Percentiles rank a stretch among this genome's conserved stretches.
These are phyloP conservation scores for Cytospora schulzeri DNA, from an alignment of 2,329 filamentous ascomycete species.

Conservation along the genomic window DNA sequence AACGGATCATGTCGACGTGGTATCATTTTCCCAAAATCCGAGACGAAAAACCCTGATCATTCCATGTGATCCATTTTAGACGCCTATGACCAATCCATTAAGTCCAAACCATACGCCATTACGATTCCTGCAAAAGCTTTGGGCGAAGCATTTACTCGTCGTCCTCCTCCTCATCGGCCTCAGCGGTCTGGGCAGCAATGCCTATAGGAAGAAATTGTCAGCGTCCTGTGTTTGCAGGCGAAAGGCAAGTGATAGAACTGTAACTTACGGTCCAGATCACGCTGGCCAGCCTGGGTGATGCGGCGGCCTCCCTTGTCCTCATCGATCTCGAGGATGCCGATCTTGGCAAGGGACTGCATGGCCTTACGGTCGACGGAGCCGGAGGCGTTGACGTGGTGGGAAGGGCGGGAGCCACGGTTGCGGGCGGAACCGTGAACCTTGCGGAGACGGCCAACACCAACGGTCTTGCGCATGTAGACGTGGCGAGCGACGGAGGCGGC, in stretches of 20 bases:
- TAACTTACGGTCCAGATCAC: constrained; percentile 86
- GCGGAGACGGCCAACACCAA: constrained; percentile 96
- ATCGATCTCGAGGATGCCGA: constrained; percentile 94
- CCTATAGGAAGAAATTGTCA: constrained; percentile 39
- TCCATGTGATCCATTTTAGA: constrained; percentile 28
- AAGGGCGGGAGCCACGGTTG: constrained; percentile 92
- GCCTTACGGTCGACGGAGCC: constrained; percentile 97
- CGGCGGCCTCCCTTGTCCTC: constrained; percentile 98
- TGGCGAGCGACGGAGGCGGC: constrained; percentile 94
- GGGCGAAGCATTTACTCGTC: constrained; percentile 59
- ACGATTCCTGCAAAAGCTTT: constrained; percentile 11
- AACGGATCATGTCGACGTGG: constrained; percentile 26
- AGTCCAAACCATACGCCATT: constrained; percentile 16
- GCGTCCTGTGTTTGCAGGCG: neutral
- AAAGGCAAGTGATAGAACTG: neutral
- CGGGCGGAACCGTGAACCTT: constrained; percentile 95
- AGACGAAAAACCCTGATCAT: constrained; percentile 25
- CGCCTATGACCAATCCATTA: constrained; percentile 27
- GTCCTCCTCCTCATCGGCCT: constrained; percentile 70
- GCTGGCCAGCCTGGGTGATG: constrained; percentile 97
- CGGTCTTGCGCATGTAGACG: constrained; percentile 99
- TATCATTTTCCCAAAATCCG: constrained; percentile 29
- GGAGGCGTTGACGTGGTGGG: constrained; percentile 92
- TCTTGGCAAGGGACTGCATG: constrained; percentile 98
- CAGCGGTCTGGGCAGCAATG: constrained; percentile 79